Percentiles rank a stretch among this genome's conserved stretches.
Evolutionary conservation across 2,329 filamentous ascomycete species (phyloP).

Genomic region (Penicillium sp.): DNA sequence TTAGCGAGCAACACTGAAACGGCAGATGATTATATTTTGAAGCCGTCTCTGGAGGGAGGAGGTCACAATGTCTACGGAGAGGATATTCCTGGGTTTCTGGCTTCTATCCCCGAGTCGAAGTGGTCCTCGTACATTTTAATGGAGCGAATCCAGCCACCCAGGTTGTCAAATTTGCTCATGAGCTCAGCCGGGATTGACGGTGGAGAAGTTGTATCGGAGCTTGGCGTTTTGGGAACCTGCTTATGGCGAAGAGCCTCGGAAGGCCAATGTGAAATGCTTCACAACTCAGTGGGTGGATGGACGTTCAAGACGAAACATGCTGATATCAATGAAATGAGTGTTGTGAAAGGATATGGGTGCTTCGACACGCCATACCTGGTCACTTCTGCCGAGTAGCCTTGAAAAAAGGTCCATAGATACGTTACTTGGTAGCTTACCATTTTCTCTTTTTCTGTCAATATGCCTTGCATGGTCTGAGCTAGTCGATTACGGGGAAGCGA

Average conservation of each 20-base stretch:
- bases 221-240: constrained; percentile 44
- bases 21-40: constrained; percentile 39
- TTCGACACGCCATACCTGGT: constrained; percentile 45
- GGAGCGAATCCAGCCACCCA: constrained; percentile 40
- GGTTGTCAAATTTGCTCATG: constrained; percentile 34
- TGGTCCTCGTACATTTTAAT: constrained; percentile 43
- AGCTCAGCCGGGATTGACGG: constrained; percentile 31
- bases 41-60: constrained; percentile 48
- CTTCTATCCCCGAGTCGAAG: constrained; percentile 18
- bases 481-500: not conserved
- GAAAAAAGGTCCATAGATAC: not conserved
- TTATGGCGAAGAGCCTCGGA: constrained; percentile 32
- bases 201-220: constrained; percentile 44
- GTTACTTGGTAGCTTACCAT: not conserved
- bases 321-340: constrained; percentile 47
- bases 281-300: constrained; percentile 40
- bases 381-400: not conserved
- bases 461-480: not conserved
- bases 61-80: constrained; percentile 44
- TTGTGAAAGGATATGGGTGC: constrained; percentile 49
- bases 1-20: constrained; percentile 23
- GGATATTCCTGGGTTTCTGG: constrained; percentile 39
- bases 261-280: constrained; percentile 27
- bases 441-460: not conserved
- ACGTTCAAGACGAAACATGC: constrained; percentile 47